Conservation (phyloP, 805 yeast genomes). For the Lachancea waltii region DNA sequence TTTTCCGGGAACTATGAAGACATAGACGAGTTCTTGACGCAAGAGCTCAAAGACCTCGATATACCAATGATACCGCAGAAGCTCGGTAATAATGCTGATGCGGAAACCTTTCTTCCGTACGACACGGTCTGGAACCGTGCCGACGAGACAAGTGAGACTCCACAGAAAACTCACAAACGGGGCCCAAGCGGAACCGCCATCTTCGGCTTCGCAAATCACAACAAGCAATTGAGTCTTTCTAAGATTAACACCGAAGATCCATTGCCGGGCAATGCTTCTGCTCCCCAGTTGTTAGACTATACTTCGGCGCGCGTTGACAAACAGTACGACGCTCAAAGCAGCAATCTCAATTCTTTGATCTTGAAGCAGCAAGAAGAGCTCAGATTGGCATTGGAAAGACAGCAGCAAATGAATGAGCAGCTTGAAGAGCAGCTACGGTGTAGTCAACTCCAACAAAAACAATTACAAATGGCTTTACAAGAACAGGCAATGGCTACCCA, state of each 20-base stretch:
- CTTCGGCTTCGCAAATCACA: conserved; percentile 65
- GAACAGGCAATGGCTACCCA: conserved; percentile 19
- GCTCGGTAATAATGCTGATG: neutral
- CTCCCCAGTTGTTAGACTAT: neutral
- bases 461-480: conserved; percentile 21
- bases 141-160: conserved; percentile 4
- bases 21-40: conserved; percentile 49
- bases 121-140: conserved; percentile 10
- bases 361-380: conserved; percentile 26
- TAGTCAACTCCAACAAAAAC: conserved; percentile 28
- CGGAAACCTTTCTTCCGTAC: neutral
- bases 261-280: neutral
- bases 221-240: conserved; percentile 54
- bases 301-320: neutral
- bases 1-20: conserved; percentile 44
- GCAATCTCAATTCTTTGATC: conserved; percentile 10
- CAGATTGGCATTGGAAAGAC: conserved; percentile 25
- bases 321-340: conserved; percentile 1
- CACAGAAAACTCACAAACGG: conserved; percentile 41
- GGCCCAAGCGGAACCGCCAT: conserved; percentile 75
- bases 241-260: conserved; percentile 27
- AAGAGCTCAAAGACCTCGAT: conserved; percentile 55
- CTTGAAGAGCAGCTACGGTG: conserved; percentile 26
- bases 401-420: conserved; percentile 25
- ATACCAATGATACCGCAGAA: conserved; percentile 41